Evolutionary conservation across 495 filamentous ascomycete species (phyloP).

Genomic region (Hypoxylon subgilvum): DNA sequence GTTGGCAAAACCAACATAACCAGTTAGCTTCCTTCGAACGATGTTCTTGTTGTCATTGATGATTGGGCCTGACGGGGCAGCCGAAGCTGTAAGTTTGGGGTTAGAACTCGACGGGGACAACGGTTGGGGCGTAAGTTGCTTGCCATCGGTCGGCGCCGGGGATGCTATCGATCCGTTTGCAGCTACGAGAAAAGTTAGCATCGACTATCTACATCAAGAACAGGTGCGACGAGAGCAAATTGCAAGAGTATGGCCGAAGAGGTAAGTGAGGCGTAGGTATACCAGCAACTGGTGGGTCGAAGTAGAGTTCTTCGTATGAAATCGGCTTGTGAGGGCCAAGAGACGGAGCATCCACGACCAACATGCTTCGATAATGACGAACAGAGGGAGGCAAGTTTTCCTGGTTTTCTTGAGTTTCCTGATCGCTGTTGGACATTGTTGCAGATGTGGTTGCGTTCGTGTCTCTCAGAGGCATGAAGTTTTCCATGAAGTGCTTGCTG

Average conservation of each 20-base stretch:
- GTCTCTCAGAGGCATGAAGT: slow-evolving; percentile 32
- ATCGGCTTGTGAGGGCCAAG: slow-evolving; percentile 53
- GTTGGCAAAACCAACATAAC: slow-evolving; percentile 98
- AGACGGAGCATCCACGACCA: slow-evolving; percentile 55
- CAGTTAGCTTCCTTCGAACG: slow-evolving; percentile 95
- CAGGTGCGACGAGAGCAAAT: slow-evolving; percentile 23
- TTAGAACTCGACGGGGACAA: slow-evolving; percentile 68
- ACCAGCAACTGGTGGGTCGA: slow-evolving; percentile 43
- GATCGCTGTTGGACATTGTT: slow-evolving; percentile 46
- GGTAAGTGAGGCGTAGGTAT: too few relatives aligned
- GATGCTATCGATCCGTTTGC: slow-evolving; percentile 67
- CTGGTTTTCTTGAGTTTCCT: too few relatives aligned
- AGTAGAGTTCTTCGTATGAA: slow-evolving; percentile 55
- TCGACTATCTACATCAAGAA: neutral
- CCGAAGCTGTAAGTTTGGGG: slow-evolving; percentile 73
- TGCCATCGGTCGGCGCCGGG: slow-evolving; percentile 57
- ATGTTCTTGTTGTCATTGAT: slow-evolving; percentile 93
- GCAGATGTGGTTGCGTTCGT: slow-evolving; percentile 31
- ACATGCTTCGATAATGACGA: slow-evolving; percentile 56
- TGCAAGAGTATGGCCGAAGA: slow-evolving; percentile 39
- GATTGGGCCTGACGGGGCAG: slow-evolving; percentile 43
- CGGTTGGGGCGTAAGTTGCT: slow-evolving; percentile 54
- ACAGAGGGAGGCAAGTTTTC: slow-evolving; percentile 43
- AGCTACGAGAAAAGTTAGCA: slow-evolving; percentile 51
- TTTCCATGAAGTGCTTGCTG: slow-evolving; percentile 37